These are phyloP conservation scores for Leptosphaerulina australis DNA, from an alignment of 2,329 filamentous ascomycete genomes.

Conservation along the genomic window DNA sequence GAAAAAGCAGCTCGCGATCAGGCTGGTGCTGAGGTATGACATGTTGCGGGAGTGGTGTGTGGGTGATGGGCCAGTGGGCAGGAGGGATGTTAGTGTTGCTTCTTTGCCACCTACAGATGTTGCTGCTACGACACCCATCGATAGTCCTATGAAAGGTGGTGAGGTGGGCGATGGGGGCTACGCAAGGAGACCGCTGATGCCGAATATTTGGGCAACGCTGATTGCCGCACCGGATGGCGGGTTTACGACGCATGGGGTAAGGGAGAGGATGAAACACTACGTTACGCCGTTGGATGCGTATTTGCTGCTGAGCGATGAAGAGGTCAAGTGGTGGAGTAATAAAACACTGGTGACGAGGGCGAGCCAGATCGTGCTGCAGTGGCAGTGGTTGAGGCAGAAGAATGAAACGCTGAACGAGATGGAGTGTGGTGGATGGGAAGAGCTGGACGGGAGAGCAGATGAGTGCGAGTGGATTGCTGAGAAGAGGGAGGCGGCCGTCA, in stretches of 20 bases:
- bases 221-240: constrained; percentile 26
- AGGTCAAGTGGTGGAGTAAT: constrained; percentile 25
- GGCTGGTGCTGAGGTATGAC: constrained; percentile 36
- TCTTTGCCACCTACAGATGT: background rate
- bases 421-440: constrained; percentile 33
- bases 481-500: constrained; percentile 17
- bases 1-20: constrained; percentile 26
- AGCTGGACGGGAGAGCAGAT: constrained; percentile 29
- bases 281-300: constrained; percentile 34
- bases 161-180: background rate
- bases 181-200: constrained; percentile 17
- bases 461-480: constrained; percentile 37
- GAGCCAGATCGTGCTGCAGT: constrained; percentile 27
- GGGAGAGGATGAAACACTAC: constrained; percentile 40
- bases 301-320: constrained; percentile 30
- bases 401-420: constrained; percentile 34
- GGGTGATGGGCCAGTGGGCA: constrained; percentile 7
- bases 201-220: constrained; percentile 33
- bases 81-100: constrained; percentile 19
- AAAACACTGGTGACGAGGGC: constrained; percentile 14
- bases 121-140: background rate
- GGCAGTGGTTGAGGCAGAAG: constrained; percentile 39
- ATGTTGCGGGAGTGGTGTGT: constrained; percentile 34
- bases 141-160: background rate
- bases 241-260: constrained; percentile 24